Percentiles rank a stretch among this genome's conserved stretches.
Evolutionary conservation across 2,329 filamentous ascomycete species (phyloP).

Genomic region (Fusarium veterinarium): DNA sequence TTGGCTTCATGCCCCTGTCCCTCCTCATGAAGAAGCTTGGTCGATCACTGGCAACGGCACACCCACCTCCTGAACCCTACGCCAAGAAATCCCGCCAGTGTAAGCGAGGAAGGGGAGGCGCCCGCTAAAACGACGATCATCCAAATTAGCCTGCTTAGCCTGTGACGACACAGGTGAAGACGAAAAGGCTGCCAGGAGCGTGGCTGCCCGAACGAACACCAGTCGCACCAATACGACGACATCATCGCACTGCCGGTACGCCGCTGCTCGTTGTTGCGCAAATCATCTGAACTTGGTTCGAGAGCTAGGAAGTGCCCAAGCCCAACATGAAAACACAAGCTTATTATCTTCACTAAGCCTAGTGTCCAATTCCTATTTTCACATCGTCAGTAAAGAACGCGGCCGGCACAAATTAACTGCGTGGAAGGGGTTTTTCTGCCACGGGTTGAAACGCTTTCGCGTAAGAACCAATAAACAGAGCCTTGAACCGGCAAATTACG

Average conservation of each 20-base stretch:
- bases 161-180: slow-evolving; percentile 36
- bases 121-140: slow-evolving; percentile 48
- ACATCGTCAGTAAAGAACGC: not conserved
- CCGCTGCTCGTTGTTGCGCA: slow-evolving; percentile 21
- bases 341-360: not conserved
- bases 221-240: slow-evolving; percentile 26
- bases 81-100: slow-evolving; percentile 43
- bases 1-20: slow-evolving; percentile 36
- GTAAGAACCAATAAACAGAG: slow-evolving; percentile 7
- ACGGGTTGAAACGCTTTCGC: slow-evolving; percentile 14
- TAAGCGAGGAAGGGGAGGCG: slow-evolving; percentile 47
- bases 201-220: slow-evolving; percentile 37
- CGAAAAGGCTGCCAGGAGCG: slow-evolving; percentile 23
- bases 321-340: not conserved
- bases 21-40: slow-evolving; percentile 40
- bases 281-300: slow-evolving; percentile 26
- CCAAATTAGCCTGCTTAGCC: slow-evolving; percentile 44
- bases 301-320: slow-evolving; percentile 10
- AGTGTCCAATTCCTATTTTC: not conserved
- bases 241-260: slow-evolving; percentile 35
- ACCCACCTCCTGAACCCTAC: slow-evolving; percentile 31
- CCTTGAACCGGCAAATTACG: not conserved
- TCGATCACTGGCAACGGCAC: slow-evolving; percentile 38
- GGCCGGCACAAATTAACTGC: not conserved
- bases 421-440: not conserved